A percentile compares a stretch with the other conserved stretches of the same genome.
Conservation (phyloP, 257 asterid genomes). For the Nicotiana attenuata region DNA sequence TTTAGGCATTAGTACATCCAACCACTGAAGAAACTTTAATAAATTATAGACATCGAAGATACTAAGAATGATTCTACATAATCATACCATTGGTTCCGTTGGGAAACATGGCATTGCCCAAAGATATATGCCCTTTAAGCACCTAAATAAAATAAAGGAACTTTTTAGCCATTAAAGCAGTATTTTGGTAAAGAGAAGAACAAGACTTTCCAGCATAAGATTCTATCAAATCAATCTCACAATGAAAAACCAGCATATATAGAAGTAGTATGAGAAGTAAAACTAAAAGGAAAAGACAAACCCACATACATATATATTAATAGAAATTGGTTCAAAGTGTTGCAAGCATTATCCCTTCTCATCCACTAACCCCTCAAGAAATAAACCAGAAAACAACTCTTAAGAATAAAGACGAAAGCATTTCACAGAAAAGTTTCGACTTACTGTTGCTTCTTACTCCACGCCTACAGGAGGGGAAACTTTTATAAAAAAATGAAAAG, state of each 20-base stretch:
- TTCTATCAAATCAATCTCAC: neutral
- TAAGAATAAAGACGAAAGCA: neutral
- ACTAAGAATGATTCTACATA: neutral
- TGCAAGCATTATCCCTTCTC: neutral
- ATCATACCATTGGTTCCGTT: slow-evolving; percentile 77
- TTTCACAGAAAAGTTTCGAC: neutral
- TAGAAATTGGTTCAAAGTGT: neutral
- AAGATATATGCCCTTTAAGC: slow-evolving; percentile 87
- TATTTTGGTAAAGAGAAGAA: neutral
- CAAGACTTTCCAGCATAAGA: neutral
- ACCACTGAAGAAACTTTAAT: neutral
- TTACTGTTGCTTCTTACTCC: neutral
- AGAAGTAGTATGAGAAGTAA: neutral
- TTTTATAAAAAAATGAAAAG: no score
- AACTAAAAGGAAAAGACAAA: neutral
- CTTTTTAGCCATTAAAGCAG: neutral
- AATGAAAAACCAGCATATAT: neutral
- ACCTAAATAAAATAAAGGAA: slow-evolving; percentile 44
- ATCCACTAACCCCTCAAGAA: neutral
- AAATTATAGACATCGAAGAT: neutral
- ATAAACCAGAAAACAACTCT: neutral
- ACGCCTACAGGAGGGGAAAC: no score
- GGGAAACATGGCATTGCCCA: slow-evolving; percentile 93
- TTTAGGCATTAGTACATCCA: neutral
- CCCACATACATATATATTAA: neutral